Base-by-base conservation (phyloP, 768 basidiomycete genomes). In the Lentinula detonsa region DNA sequence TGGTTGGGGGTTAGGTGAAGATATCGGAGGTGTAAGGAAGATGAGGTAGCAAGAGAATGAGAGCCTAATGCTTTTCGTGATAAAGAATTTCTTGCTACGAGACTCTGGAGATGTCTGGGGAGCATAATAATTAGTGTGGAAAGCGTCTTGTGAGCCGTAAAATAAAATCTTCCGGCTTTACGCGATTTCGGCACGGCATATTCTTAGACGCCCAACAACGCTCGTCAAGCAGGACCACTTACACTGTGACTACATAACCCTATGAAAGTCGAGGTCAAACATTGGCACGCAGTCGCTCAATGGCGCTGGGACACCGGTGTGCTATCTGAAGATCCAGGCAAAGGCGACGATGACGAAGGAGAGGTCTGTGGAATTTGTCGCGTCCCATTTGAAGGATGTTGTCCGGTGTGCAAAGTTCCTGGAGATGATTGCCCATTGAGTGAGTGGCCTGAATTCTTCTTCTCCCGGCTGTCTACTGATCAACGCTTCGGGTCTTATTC, bases 341-440 rank as follows among this genome's bases (percentile, higher is more conserved):
- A 21, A 54, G 79, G 81, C 23, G 76, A 79, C 40, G 80, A 83
- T 28, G 76, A 79, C 45, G 84, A 84, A 61, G 83, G 78, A 43
- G 84, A 86, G 54, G 82, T 84, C 11, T 84, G 95, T 70, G 95
- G 93, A 4, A 95, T 97, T 64, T 96, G 94, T 73, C 86, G 92
- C 31, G 88, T 93, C 2, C 84, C 93, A 0, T 98, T 87, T 70
- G 97, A 99, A 70, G 93, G 92, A 0, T 95, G 93, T 67, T 98
- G 96, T 75, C 94, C 97, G 10, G 84, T 88, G 3, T 99, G 97
- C 76, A 98, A 96, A 73, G 84, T 95, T 68, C 97, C 97, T 0
- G 97, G 97, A 15, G 97, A 98, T 65, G 95, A 93, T 66, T 95
- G 93, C 76, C 93, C 94, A 0, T 75, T 95, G 23, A 93, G 93